Evolutionary conservation across 305 asterid species (phyloP), one percentile per base, ranked within the genome.

Genomic region (Fraxinus xanthoxyloides): DNA sequence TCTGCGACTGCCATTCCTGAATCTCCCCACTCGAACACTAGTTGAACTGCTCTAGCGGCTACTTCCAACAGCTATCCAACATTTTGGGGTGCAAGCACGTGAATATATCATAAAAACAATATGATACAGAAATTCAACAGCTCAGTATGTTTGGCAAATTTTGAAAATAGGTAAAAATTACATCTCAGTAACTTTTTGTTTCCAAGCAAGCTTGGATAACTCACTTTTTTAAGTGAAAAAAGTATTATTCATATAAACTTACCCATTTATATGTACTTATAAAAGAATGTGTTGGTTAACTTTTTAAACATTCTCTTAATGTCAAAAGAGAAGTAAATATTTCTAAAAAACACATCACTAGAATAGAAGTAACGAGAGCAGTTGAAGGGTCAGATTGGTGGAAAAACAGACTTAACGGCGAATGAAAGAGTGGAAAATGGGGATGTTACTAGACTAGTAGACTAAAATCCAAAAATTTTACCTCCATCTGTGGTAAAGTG

Each of bases 401-500:
- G 32, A 63, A 23, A 21, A 61, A 21, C 56, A 43, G 34, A 80
- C 34, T 48, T 76, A 43, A 70, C 21, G 54, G 26, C 13, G 69
- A 59, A 63, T 59, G 78, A 28, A 78, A 80, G 24, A 36, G 76
- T 51, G 48, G 24, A 72, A 75, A 63, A 67, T 10, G 63, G 40
- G 28, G 28, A 56, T 56, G 28, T 56, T 19, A 56, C 34, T 9
- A 21, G 6, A 13, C 21, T 77, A 78, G 35, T 10, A 21, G 9
- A 13, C 21, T 79, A 78, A 40, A 65, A 65, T 31, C 35, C 23
- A 63, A 75, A 79, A 54, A 74, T 35, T 46, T 72, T 88, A 96
- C 99, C 99, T 96, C 99, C 72, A 96, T 91, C 90, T 96, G 99
- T 1, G 98, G 97, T 81, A 94, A 88, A 85, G 98, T 96, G 92